Percentiles rank a stretch among this genome's conserved stretches.
Evolutionary conservation across 2,329 filamentous ascomycete species (phyloP).

Genomic region (Hymenoscyphus salicellus): DNA sequence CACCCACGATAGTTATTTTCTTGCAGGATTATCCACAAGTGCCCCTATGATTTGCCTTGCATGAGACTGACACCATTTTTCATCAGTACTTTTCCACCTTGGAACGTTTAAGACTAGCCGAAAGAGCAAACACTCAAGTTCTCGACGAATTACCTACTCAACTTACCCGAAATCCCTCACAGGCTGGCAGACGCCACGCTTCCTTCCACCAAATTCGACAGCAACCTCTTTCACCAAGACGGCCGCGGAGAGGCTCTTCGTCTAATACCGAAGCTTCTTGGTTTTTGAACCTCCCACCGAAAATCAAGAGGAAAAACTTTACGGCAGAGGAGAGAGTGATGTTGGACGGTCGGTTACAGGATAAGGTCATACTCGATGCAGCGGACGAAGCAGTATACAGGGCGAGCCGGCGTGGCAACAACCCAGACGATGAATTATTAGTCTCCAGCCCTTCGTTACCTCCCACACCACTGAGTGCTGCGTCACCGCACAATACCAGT

Average conservation of each 20-base stretch:
- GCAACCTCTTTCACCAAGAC: slow-evolving; percentile 27
- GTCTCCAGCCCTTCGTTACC: not conserved
- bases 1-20: slow-evolving; percentile 2
- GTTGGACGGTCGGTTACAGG: slow-evolving; percentile 51
- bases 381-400: slow-evolving; percentile 57
- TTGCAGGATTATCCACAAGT: slow-evolving; percentile 1
- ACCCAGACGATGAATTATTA: slow-evolving; percentile 11
- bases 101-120: slow-evolving; percentile 66
- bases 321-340: slow-evolving; percentile 67
- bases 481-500: slow-evolving; percentile 13
- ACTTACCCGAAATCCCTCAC: slow-evolving; percentile 23
- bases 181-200: slow-evolving; percentile 31
- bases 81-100: slow-evolving; percentile 69
- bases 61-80: slow-evolving; percentile 6
- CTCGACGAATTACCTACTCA: slow-evolving; percentile 33
- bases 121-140: slow-evolving; percentile 41
- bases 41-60: not conserved
- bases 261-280: slow-evolving; percentile 61
- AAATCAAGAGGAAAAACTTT: slow-evolving; percentile 68
- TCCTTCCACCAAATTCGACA: slow-evolving; percentile 29
- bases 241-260: slow-evolving; percentile 35
- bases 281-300: slow-evolving; percentile 68
- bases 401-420: slow-evolving; percentile 42
- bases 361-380: slow-evolving; percentile 54
- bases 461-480: slow-evolving; percentile 10